phyloP scores from a whole-genome alignment of 2,329 filamentous ascomycete species.

The Chlorencoelia australis region DNA sequence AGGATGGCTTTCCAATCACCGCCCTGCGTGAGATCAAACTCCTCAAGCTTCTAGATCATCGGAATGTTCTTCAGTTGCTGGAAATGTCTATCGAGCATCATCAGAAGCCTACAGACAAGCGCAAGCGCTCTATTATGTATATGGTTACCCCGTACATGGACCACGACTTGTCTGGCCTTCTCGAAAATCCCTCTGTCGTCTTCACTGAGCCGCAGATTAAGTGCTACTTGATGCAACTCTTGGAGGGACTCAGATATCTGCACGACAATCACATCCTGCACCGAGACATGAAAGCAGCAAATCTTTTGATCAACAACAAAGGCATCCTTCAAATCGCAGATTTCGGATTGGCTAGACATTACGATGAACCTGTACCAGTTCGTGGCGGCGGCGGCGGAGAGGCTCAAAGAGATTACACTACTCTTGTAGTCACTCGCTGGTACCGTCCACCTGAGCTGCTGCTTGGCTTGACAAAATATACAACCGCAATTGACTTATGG shows the following conservation, averaged over 20 bases:
- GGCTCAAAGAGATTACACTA: conserved; percentile 83
- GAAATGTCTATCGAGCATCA: conserved; percentile 90
- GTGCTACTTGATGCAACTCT: conserved; percentile 90
- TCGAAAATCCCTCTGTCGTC: conserved; percentile 85
- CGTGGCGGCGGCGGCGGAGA: conserved; percentile 73
- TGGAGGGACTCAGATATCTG: conserved; percentile 82
- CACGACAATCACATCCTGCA: conserved; percentile 87
- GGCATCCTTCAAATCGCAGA: conserved; percentile 94
- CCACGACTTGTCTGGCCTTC: conserved; percentile 90
- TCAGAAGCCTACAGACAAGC: conserved; percentile 52
- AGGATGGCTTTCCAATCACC: conserved; percentile 98
- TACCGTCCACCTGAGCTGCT: conserved; percentile 91
- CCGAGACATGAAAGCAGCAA: conserved; percentile 98
- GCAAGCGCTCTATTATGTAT: conserved; percentile 81
- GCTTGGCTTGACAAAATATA: conserved; percentile 80
- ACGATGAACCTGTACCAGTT: conserved; percentile 72
- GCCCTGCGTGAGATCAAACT: conserved; percentile 96
- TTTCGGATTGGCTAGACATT: conserved; percentile 89
- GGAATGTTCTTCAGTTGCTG: conserved; percentile 75
- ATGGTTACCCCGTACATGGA: conserved; percentile 99
- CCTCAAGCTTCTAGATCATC: conserved; percentile 86
- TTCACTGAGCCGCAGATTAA: conserved; percentile 91
- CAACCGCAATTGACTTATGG: conserved; percentile 97
- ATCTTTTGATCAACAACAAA: conserved; percentile 88
- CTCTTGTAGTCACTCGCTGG: conserved; percentile 94